Evolutionary conservation across 108 stramenopile species (phyloP), one percentile per base, ranked within the genome.

Genomic region (Phaeodactylum tricornutum): DNA sequence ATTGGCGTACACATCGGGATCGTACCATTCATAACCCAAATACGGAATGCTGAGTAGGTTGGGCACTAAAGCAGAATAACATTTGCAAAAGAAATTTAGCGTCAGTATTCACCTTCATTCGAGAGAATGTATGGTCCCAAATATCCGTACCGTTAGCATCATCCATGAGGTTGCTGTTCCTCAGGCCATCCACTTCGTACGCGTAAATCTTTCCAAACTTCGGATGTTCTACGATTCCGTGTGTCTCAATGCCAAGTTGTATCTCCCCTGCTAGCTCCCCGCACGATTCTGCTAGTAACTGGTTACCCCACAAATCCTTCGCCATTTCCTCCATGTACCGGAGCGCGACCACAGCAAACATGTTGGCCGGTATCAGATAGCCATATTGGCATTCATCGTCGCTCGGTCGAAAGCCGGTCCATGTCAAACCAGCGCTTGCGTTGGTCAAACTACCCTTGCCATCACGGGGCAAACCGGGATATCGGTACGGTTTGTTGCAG

Each of bases 121-220:
- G n/a, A n/a, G n/a, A n/a, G n/a, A n/a, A n/a, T n/a, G n/a, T n/a
- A n/a, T n/a, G n/a, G n/a, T n/a, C n/a, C n/a, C n/a, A n/a, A n/a
- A n/a, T n/a, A n/a, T n/a, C n/a, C n/a, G n/a, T n/a, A 15, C 83
- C 43, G 55, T 88, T 88, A 15, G 87, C 81, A 64, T 88, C 87
- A 50, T 88, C 87, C 77, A 79, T 43, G 27, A 27, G n/a, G 11
- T 24, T 19, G 30, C 62, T 55, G 1, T 53, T 22, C 7, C 81
- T 81, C 24, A 70, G 69, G 4, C 81, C 87, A 66, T 88, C 87
- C 12, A 88, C 79, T 69, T 88, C 87, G 53, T 77, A 88, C 11
- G 84, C 84, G 40, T 70, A 78, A 24, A 79, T 72, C 28, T 30
- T 39, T 16, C 61, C 66, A 43, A 60, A 37, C 8, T 29, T 60